Base-by-base conservation (phyloP, 495 filamentous ascomycete species). In the Thozetella sp. region DNA sequence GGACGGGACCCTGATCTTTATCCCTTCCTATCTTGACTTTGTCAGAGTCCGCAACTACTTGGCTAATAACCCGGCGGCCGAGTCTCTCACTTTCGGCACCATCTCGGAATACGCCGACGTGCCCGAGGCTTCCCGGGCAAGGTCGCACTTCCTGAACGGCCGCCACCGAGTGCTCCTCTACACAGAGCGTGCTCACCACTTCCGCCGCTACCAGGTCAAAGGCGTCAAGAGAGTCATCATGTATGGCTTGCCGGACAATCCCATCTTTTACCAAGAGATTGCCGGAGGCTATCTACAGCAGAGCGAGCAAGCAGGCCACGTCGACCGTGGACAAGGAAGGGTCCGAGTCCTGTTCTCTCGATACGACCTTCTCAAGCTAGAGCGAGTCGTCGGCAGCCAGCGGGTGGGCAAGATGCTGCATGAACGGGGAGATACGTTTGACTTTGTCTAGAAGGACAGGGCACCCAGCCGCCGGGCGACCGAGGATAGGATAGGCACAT, bases 11-110 rank as follows among this genome's bases (percentile, higher is more conserved):
- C 69, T 98, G 45, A 80, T 97, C 64, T 97, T 96, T 80, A 86
- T 98, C 53, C 91, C 95, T 0, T 91, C 88, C 9, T 97, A 96
- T 75, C 86, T 96, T 40, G 95, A 99, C 75, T 98, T 97, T 68
- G 87, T 97, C 50, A 90, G 93, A 53, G 78, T 98, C 57, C 87
- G 95, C 53, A 99, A 98, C 76, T 89, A 93, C 79, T 90, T 98
- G 58, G 84, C 92, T 48, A 90, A 84, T n/a, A 87, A 88, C 17
- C 64, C 88, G 0, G 81, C 84, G 30, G 89, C 89, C 22, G 80
- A 81, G 56, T 80, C 82, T 56, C 68, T 97, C 56, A 89, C 90
- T 12, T 96, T 97, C 70, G 94, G 91, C 53, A 83, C 84, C 15
- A 88, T 99, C 51, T 93, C 90, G 56, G 95, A 99, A 70, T 97